Base-by-base conservation (phyloP, 192 early-diverging fungal genomes). In the Backusella westeae region DNA sequence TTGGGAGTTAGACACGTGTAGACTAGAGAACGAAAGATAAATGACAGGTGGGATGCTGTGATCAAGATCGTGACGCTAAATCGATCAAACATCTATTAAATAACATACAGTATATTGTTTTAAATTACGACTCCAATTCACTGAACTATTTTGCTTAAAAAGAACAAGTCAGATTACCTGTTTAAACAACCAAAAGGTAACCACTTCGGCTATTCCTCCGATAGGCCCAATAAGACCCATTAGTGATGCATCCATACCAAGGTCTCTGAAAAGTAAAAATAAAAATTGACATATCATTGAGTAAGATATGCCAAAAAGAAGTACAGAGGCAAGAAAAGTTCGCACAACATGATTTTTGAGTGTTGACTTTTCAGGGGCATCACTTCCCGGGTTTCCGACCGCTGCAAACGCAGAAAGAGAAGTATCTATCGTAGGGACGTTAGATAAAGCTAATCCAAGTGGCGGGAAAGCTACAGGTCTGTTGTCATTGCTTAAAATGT, bases 171-270 rank as follows among this genome's bases (percentile, higher is more conserved):
- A 34, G 26, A 32, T 76, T 80, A 83, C 82, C 73, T 80, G 69
- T 75, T 81, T 83, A 15, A 80, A 83, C 29, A 81, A 42, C 63
- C 73, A 83, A 68, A 83, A 83, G 32, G 80, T 78, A 29, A 78
- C 72, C 39, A 82, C 68, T 73, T 82, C 81, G 1, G 81, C 69
- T 19, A 78, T 10, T 14, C 77, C 77, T n/a, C 81, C 78, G 36
- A 82, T 23, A 36, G 81, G 81, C 4, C 81, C 81, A 52, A 78
- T 82, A 53, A 74, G 75, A 32, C 81, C 81, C 38, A 82, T 67
- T 23, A 78, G 34, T n/a, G 74, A 75, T 26, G 81, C 75, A 72
- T 66, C 69, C 23, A 78, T 72, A 75, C 67, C 38, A 32, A 82
- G 73, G 39, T 82, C 77, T 46, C 38, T 46, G 3, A 82, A 42